A percentile compares a stretch with the other conserved stretches of the same genome.
Conservation (phyloP, 805 yeast genomes). For the Candida xiaguanensis region DNA sequence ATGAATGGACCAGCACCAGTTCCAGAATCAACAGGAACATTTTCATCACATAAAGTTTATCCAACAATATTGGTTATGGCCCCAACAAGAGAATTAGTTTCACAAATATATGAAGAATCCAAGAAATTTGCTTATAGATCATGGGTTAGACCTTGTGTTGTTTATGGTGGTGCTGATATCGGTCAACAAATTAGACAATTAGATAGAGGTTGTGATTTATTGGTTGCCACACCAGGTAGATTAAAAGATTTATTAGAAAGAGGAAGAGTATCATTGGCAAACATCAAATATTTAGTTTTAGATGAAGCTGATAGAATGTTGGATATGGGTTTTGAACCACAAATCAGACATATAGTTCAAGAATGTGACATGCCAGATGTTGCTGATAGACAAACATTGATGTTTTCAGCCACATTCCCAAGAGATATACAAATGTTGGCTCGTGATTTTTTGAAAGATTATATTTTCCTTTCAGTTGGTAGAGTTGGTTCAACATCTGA, state of each 20-base stretch:
- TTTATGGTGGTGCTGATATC: conserved; percentile 98
- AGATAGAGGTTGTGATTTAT: conserved; percentile 89
- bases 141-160: conserved; percentile 96
- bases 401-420: conserved; percentile 99
- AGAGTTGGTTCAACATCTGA: conserved; percentile 99
- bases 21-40: conserved; percentile 45
- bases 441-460: conserved; percentile 92
- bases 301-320: conserved; percentile 99
- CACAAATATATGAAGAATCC: conserved; percentile 95
- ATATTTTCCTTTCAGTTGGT: conserved; percentile 95
- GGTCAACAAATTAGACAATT: conserved; percentile 82
- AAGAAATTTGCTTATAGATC: conserved; percentile 95
- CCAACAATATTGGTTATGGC: conserved; percentile 97
- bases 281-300: conserved; percentile 88
- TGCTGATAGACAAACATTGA: conserved; percentile 87
- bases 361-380: conserved; percentile 97
- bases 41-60: conserved; percentile 72
- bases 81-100: conserved; percentile 98
- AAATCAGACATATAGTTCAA: conserved; percentile 96
- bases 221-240: conserved; percentile 99
- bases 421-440: conserved; percentile 96
- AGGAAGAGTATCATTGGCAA: conserved; percentile 84
- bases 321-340: conserved; percentile 99
- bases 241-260: conserved; percentile 92
- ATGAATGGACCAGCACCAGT: conserved; percentile 76